Percentiles rank a stretch among this genome's conserved stretches.
Evolutionary conservation across 1,284 basidiomycete species (phyloP).

Genomic region (Coriolopsis trogii): DNA sequence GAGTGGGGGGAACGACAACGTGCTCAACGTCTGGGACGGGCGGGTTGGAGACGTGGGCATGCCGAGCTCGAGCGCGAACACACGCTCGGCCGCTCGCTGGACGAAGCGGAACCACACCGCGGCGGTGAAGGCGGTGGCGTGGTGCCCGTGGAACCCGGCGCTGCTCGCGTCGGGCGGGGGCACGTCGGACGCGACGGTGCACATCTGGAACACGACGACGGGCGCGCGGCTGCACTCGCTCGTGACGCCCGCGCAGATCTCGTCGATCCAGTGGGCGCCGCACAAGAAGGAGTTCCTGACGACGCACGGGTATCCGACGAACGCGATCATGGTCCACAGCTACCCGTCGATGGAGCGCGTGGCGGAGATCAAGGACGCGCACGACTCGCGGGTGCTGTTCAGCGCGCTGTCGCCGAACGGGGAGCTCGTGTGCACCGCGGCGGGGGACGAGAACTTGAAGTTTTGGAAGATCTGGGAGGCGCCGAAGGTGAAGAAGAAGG

Average conservation of each 20-base stretch:
- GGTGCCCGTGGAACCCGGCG: conserved; percentile 96
- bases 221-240: conserved; percentile 86
- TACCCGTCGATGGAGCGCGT: conserved; percentile 69
- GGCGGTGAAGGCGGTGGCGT: conserved; percentile 95
- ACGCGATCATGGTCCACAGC: conserved; percentile 51
- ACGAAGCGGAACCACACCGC: conserved; percentile 94
- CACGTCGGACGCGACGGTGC: conserved; percentile 91
- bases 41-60: conserved; percentile 65
- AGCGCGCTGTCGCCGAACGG: conserved; percentile 87
- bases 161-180: conserved; percentile 95
- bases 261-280: conserved; percentile 87
- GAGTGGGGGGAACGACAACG: conserved; percentile 94
- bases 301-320: conserved; percentile 88
- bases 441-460: conserved; percentile 93
- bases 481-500: conserved; percentile 55
- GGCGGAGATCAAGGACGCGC: conserved; percentile 89
- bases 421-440: conserved; percentile 87
- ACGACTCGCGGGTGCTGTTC: conserved; percentile 88
- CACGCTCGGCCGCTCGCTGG: conserved; percentile 81
- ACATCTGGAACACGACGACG: conserved; percentile 92
- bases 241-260: conserved; percentile 88
- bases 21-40: conserved; percentile 96
- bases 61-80: conserved; percentile 56
- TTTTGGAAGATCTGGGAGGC: conserved; percentile 86
- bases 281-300: conserved; percentile 91